Base-by-base conservation (phyloP, 306 rosid genomes). In the Biancaea sappan region DNA sequence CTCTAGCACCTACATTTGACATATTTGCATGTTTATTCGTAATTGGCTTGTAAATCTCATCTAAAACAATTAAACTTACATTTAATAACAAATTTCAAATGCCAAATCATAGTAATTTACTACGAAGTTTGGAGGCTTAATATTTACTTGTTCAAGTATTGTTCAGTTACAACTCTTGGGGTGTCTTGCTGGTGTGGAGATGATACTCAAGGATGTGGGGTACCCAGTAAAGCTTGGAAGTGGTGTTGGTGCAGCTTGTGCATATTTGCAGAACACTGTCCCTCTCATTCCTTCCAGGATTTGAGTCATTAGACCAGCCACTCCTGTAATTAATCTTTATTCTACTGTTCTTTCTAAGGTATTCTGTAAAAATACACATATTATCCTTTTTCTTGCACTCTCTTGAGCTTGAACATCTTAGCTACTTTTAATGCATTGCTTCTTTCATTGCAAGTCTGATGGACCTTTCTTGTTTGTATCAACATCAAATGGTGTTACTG, bases 151-250 rank as follows among this genome's bases (percentile, higher is more conserved):
- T 53, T 71, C 31, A 19, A 69, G 61, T 13, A 19, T 58, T 73
- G 62, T 83, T 6, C 97, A 95, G 99, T 81, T 92, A 86, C 99
- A 95, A 95, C 82, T 95, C 71, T 72, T 95, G 92, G 99, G 97
- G 4, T 87, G 93, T 87, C 96, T 95, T 82, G 96, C 97, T 88
- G 99, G 99, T 75, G 99, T 95, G 82, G 99, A 95, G 89, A 92
- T 95, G 98, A 80, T 95, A 37, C 98, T 95, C 10, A 90, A 79
- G 81, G 99, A 95, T 65, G 98, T 92, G 62, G 98, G 99, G 0
- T 95, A 92, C 81, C 98, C 99, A 29, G 90, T 95, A 11, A 90
- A 87, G 93, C 90, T 90, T 13, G 99, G 99, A 67, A 95, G 97
- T 60, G 99, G 99, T 71, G 93, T 95, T 75, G 98, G 80, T 73